Evolutionary conservation across 2,329 filamentous ascomycete genomes (phyloP).

Genomic region (Botryotinia narcissicola): DNA sequence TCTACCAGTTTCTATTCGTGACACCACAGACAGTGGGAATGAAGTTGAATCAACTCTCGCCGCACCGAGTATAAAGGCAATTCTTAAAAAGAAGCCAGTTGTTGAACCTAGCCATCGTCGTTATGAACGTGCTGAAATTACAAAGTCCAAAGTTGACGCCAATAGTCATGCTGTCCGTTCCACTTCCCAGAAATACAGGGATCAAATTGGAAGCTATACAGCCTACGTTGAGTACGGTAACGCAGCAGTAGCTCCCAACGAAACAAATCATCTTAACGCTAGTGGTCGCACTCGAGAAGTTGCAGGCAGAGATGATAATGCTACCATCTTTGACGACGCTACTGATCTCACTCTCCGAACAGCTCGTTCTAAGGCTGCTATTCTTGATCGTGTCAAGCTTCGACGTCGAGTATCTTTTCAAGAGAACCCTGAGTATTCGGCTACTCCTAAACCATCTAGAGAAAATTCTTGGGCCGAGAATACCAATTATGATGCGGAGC

Average conservation of each 20-base stretch:
- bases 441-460: slow-evolving; percentile 4
- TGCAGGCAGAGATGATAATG: neutral
- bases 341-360: slow-evolving; percentile 13
- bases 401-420: slow-evolving; percentile 1
- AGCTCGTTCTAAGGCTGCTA: neutral
- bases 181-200: neutral
- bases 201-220: neutral
- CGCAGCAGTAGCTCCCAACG: neutral
- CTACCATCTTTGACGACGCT: neutral
- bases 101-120: neutral
- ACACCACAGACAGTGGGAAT: slow-evolving; percentile 11
- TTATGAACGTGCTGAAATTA: neutral
- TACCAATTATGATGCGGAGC: neutral
- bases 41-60: neutral
- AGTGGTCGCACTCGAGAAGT: neutral
- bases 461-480: neutral
- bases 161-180: neutral
- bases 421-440: neutral
- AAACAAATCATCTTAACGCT: neutral
- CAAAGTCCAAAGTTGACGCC: neutral
- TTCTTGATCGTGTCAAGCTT: neutral
- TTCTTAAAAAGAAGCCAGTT: neutral
- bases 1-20: neutral
- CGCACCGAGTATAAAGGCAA: neutral
- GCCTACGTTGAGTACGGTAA: neutral